Evolutionary conservation across 2,329 filamentous ascomycete species (phyloP).

Genomic region (Aureobasidium sp.): DNA sequence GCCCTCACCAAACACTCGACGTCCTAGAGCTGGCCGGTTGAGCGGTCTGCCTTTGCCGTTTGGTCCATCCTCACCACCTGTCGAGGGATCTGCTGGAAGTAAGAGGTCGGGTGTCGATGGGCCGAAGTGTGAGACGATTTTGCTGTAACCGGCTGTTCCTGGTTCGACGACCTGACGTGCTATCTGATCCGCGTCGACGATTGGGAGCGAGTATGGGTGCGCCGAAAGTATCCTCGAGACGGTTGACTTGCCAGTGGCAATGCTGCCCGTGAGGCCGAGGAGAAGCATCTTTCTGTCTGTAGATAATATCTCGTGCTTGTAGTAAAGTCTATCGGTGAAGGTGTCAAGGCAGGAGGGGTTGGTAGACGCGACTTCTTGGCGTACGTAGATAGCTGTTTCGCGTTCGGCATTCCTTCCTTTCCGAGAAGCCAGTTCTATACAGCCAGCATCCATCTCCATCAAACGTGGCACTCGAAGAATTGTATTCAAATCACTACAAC

Average conservation of each 20-base stretch:
- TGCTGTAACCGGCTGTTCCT: slow-evolving; percentile 72
- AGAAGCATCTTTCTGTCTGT: slow-evolving; percentile 61
- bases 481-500: neutral
- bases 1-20: slow-evolving; percentile 74
- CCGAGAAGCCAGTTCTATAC: neutral
- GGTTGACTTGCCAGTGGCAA: slow-evolving; percentile 96
- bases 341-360: neutral
- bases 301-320: neutral
- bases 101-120: slow-evolving; percentile 80
- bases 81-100: slow-evolving; percentile 44
- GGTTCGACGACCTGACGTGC: slow-evolving; percentile 92
- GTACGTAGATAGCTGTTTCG: neutral
- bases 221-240: slow-evolving; percentile 75
- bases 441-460: neutral
- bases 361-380: neutral
- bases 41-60: slow-evolving; percentile 61
- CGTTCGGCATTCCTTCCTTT: slow-evolving; percentile 4
- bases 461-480: neutral
- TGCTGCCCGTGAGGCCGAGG: slow-evolving; percentile 91
- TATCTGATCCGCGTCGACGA: slow-evolving; percentile 89
- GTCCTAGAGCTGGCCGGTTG: slow-evolving; percentile 77
- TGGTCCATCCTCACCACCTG: slow-evolving; percentile 41
- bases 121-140: slow-evolving; percentile 74
- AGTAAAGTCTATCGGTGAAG: neutral
- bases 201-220: slow-evolving; percentile 74